Evolutionary conservation across 306 rosid genomes (phyloP).

Genomic region (Oemleria cerasiformis): DNA sequence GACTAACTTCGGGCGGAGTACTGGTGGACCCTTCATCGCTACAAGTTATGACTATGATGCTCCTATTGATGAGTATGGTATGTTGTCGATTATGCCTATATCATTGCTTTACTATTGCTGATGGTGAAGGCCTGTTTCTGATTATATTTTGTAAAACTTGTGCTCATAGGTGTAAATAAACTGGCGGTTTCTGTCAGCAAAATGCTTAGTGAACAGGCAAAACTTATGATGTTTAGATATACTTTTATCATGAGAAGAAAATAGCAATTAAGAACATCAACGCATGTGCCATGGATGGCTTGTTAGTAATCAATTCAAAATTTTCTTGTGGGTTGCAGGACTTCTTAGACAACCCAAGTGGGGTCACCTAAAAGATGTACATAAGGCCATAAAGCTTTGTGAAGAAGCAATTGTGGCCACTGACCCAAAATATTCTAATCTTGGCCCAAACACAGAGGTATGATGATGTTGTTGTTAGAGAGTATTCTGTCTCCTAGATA

Average conservation of each 20-base stretch:
- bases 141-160: neutral
- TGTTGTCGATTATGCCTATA: conserved; percentile 25
- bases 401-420: conserved; percentile 77
- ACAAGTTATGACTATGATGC: conserved; percentile 96
- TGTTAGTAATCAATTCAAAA: conserved; percentile 6
- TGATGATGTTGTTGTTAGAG: conserved; percentile 1
- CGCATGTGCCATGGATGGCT: neutral
- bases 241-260: neutral
- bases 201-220: conserved; percentile 1
- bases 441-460: conserved; percentile 79
- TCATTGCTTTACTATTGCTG: neutral
- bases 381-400: conserved; percentile 79
- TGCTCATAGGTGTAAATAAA: conserved; percentile 2
- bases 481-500: neutral
- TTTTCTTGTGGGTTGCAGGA: conserved; percentile 49
- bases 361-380: conserved; percentile 94
- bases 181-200: conserved; percentile 2
- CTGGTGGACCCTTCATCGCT: conserved; percentile 86
- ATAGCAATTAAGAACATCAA: neutral
- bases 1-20: conserved; percentile 72
- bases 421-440: conserved; percentile 66
- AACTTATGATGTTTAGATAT: conserved; percentile 8
- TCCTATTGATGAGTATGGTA: conserved; percentile 93
- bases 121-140: conserved; percentile 7
- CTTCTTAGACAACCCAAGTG: conserved; percentile 86